Base-by-base conservation (phyloP, 73 alveolate genomes). In the Diophrys appendiculata region DNA sequence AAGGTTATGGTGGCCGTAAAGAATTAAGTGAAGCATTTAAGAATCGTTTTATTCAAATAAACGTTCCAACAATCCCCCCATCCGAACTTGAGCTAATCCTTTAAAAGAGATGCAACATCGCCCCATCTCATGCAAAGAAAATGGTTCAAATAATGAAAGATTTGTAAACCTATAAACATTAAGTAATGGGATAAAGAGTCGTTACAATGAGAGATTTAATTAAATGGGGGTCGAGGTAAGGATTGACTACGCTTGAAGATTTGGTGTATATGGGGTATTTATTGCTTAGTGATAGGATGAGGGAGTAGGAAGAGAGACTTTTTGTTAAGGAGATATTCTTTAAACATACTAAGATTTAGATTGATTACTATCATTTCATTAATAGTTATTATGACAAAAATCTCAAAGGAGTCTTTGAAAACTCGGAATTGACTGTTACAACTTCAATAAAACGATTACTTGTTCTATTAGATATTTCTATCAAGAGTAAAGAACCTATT, bases 1-100 rank as follows among this genome's bases (percentile, higher is more conserved):
- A 95, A 53, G 95, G 95, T 11, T 98, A 98, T 85, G 98, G 98
- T n/a, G 99, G 99, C 26, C 94, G 99, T 75, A 98, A 98, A 71
- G 94, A 96, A 77, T 89, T 98, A 54, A 93, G 99, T 43, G 94
- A 97, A 78, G 99, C 99, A 23, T 97, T 97, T 82, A 91, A 94
- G 72, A 96, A 96, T 85, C 87, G 99, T 79, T 96, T 96, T 89
- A 92, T 96, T 69, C 91, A 87, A 76, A 88, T 96, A 31, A 91
- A 95, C 68, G 96, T 91, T 73, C 86, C 91, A 70, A 98, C 97
- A 67, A 95, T 97, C 33, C 98, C 99, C 29, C 81, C 83, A 78
- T 96, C 92, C 71, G 99, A 97, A 83, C 95, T 98, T 55, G 92
- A 85, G 2, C 89, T 74, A 54, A 98, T 98, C 64, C 90, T 98